phyloP scores from a whole-genome alignment of 768 basidiomycete species.

The Vishniacozyma victoriae region DNA sequence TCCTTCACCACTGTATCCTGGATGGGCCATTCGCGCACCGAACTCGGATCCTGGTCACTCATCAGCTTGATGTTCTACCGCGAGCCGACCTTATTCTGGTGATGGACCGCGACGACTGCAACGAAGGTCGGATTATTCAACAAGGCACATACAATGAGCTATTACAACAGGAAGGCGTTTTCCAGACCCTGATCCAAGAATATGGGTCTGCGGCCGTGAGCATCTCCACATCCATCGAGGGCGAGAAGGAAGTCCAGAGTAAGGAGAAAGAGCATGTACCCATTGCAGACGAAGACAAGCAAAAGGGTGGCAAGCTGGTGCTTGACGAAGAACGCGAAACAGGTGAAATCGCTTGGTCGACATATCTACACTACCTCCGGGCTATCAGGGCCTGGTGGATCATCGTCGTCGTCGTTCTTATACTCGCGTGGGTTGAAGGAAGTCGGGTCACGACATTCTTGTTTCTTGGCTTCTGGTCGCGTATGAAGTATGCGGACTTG shows the following conservation, averaged over 20 bases:
- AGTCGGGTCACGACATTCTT: slow-evolving; percentile 60
- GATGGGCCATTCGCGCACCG: slow-evolving; percentile 51
- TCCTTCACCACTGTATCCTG: slow-evolving; percentile 59
- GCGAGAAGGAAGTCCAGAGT: neutral
- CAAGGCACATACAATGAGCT: slow-evolving; percentile 55
- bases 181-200: slow-evolving; percentile 41
- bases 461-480: slow-evolving; percentile 70
- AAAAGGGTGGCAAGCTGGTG: slow-evolving; percentile 18
- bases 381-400: slow-evolving; percentile 54
- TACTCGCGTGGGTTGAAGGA: slow-evolving; percentile 53
- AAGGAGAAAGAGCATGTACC: no score
- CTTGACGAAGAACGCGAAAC: slow-evolving; percentile 55
- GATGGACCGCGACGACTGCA: slow-evolving; percentile 24
- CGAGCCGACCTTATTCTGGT: slow-evolving; percentile 40
- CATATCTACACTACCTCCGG: slow-evolving; percentile 54
- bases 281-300: slow-evolving; percentile 7
- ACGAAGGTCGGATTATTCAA: slow-evolving; percentile 52
- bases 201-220: slow-evolving; percentile 50
- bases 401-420: slow-evolving; percentile 50
- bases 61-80: slow-evolving; percentile 42
- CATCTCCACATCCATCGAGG: slow-evolving; percentile 55
- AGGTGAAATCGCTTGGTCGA: slow-evolving; percentile 54
- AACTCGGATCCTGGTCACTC: slow-evolving; percentile 58
- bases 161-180: slow-evolving; percentile 23
- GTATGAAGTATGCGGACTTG: slow-evolving; percentile 55